Evolutionary conservation across 257 asterid species (phyloP), one percentile per base, ranked within the genome.

Genomic region (Capsicum rhomboideum): DNA sequence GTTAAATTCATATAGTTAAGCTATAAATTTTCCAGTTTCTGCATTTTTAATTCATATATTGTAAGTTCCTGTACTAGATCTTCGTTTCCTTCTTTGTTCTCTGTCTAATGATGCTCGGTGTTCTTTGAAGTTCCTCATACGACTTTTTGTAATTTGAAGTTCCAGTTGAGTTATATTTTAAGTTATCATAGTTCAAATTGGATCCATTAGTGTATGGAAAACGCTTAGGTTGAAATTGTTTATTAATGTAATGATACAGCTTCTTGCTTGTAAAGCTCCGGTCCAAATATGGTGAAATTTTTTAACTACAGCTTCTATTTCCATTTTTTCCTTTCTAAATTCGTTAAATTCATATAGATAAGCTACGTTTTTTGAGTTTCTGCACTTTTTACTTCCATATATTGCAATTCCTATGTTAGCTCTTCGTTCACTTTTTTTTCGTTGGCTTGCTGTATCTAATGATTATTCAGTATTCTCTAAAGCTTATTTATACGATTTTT

Each of bases 191-290:
- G 49, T 79, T 79, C 18, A 26, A 44, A 50, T 78, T 78, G 78
- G 17, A 68, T 37, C 8, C 4, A 26, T 68, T 68, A 1, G 9
- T 18, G 17, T 37, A 18, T 5, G 17, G 11, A 20, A 34, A 69
- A 69, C 40, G 52, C 78, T 69, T 52, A 17, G 31, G 16, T 20
- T 78, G 66, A 14, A 28, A 78, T 78, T 58, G 42, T 31, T 53
- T 46, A 28, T 81, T 23, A 28, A 53, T 26, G 66, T 23, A 78
- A 1, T 10, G 78, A 69, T 9, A 50, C 96, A 91, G 92, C 94
- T 96, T 1, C 93, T 93, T 17, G 99, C 99, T 84, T 94, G 97
- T 77, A 95, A 95, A 91, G 98, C 98, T 90, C 94, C 99, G 2
- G 96, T 94, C 29, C 97, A 95, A 80, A 94, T 94, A 91, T 95